Evolutionary conservation across 2,329 filamentous ascomycete species (phyloP), one percentile per base, ranked within the genome.

Genomic region (Talaromyces sp.): DNA sequence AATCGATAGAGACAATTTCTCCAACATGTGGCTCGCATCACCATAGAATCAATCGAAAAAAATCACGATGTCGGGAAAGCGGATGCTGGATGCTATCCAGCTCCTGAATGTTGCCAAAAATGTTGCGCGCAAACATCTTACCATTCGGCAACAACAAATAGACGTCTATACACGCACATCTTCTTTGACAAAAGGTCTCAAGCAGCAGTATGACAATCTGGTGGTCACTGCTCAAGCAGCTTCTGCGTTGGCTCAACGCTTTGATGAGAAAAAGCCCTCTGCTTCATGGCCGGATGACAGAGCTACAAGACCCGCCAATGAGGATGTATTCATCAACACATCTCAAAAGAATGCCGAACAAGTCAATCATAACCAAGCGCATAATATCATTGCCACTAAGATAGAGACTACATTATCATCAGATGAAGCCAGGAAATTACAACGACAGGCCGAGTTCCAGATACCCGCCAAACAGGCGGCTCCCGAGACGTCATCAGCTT

Each of bases 11-110:
- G 10, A 31, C 9, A 39, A 35, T 39, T 33, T 22, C 31, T 41
- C 31, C 54, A 52, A 50, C 16, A 64, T 64, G 62, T 37, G 22
- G 45, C n/a, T 39, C 1, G 16, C 27, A 52, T 62, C 59, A 35
- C 22, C 35, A 27, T 39, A 19, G n/a, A 4, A n/a, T 45, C 19
- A n/a, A 64, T 31, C 19, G 49, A 14, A 3, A 16, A 45, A 45
- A 16, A 59, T 56, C 60, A 73, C 56, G 45, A 86, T 86, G 84
- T 81, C 83, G 63, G 83, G 83, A 65, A 83, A 86, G 85, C 79
- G 89, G 86, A 79, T 86, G 84, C 73, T 93, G 74, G 91, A 93
- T 80, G 81, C 90, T 71, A 87, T 88, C 70, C 86, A 88, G 67
- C 82, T 93, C 69, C 83, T 90, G 76, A 87, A 85, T 81, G 90